Evolutionary conservation across 1,284 basidiomycete genomes (phyloP).

Genomic region (Leccinum angustisporum): DNA sequence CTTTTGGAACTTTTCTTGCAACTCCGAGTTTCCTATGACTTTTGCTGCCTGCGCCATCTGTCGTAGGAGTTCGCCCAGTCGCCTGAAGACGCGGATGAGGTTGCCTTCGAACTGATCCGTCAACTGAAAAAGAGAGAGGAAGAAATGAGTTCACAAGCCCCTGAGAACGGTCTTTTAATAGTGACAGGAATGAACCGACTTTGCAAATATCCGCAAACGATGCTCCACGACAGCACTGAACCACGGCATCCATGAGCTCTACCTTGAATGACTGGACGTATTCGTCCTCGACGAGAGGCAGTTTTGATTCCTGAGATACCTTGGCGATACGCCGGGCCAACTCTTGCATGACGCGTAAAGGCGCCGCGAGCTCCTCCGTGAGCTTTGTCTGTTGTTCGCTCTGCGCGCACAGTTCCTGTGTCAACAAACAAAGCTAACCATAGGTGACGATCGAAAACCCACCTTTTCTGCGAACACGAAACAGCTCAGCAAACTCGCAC

Average conservation of each 20-base stretch:
- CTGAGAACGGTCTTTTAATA: neutral
- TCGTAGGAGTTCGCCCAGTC: constrained; percentile 90
- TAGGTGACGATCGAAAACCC: constrained; percentile 25
- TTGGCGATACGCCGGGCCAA: constrained; percentile 93
- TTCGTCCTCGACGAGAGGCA: constrained; percentile 88
- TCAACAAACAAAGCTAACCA: neutral
- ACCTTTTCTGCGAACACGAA: constrained; percentile 99
- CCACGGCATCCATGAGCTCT: constrained; percentile 96
- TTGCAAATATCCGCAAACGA: constrained; percentile 97
- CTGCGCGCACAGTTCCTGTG: constrained; percentile 42
- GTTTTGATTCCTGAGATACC: constrained; percentile 91
- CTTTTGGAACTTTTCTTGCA: constrained; percentile 90
- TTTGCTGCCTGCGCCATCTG: constrained; percentile 96
- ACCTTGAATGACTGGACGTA: constrained; percentile 97
- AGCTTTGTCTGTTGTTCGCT: constrained; percentile 86
- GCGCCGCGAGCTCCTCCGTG: constrained; percentile 90
- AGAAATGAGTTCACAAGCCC: neutral
- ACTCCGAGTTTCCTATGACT: constrained; percentile 92
- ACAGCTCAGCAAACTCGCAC: constrained; percentile 89
- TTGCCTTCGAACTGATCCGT: constrained; percentile 98
- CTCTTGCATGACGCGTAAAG: constrained; percentile 93
- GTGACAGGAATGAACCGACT: constrained; percentile 43
- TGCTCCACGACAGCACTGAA: constrained; percentile 98
- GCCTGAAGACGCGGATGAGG: constrained; percentile 90
- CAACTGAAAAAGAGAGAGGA: constrained; percentile 48